Percentiles rank a stretch among this genome's conserved stretches.
phyloP scores from a whole-genome alignment of 2,329 filamentous ascomycete genomes.

The Paracoccidioides lutzii region DNA sequence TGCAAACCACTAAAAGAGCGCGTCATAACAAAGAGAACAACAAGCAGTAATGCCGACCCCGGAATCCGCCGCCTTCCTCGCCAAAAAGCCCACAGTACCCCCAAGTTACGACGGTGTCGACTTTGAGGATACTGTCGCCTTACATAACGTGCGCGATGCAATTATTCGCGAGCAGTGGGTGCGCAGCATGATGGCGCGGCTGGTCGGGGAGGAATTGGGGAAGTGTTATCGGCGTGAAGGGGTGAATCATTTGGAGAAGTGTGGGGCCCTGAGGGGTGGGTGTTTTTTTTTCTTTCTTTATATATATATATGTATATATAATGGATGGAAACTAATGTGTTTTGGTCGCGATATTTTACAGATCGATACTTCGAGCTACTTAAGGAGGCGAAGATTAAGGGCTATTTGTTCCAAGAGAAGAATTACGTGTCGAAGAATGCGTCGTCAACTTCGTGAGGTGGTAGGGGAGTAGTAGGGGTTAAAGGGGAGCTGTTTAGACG shows the following conservation, averaged over 20 bases:
- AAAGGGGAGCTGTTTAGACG: not conserved
- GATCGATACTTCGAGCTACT: constrained; percentile 54
- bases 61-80: constrained; percentile 51
- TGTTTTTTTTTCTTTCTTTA: constrained; percentile 6
- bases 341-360: constrained; percentile 18
- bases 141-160: constrained; percentile 52
- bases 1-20: not conserved
- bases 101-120: constrained; percentile 56
- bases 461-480: not conserved
- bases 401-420: constrained; percentile 52
- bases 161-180: constrained; percentile 58
- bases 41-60: constrained; percentile 45
- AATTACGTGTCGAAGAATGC: constrained; percentile 39
- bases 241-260: constrained; percentile 57
- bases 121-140: constrained; percentile 50
- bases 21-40: not conserved
- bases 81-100: constrained; percentile 52
- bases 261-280: constrained; percentile 51
- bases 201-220: constrained; percentile 53
- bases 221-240: constrained; percentile 55
- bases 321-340: not conserved
- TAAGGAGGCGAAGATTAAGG: constrained; percentile 49
- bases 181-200: constrained; percentile 53
- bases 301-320: not conserved
- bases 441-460: not conserved